These are phyloP conservation scores for Tylopilus balloui DNA, from an alignment of 768 basidiomycete genomes.

Conservation along the genomic window DNA sequence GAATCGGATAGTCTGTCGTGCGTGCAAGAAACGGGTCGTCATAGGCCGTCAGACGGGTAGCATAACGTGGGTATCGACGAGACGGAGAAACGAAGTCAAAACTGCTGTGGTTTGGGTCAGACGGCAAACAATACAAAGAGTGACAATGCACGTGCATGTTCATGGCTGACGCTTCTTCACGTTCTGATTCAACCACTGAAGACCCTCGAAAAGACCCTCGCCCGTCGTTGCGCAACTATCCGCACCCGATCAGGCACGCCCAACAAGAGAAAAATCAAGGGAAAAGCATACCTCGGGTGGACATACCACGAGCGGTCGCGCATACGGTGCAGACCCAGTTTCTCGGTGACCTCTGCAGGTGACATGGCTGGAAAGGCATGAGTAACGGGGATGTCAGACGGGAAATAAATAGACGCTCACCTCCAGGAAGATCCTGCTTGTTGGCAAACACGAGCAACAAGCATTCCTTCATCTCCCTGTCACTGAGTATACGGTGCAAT, in stretches of 20 bases:
- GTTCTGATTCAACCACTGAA: slow-evolving; percentile 96
- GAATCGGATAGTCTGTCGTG: slow-evolving; percentile 35
- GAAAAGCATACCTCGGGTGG: slow-evolving; percentile 77
- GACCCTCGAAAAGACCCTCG: slow-evolving; percentile 94
- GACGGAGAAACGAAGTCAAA: slow-evolving; percentile 13
- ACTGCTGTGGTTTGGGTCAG: slow-evolving; percentile 23
- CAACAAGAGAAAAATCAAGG: background rate
- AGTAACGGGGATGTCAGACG: background rate
- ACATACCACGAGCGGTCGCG: slow-evolving; percentile 98
- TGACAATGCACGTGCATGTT: slow-evolving; percentile 24
- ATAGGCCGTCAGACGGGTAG: slow-evolving; percentile 34
- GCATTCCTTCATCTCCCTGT: slow-evolving; percentile 98
- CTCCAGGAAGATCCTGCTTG: slow-evolving; percentile 97
- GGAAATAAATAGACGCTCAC: slow-evolving; percentile 42
- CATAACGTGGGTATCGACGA: slow-evolving; percentile 33
- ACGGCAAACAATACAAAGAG: slow-evolving; percentile 19
- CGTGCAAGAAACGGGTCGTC: slow-evolving; percentile 31
- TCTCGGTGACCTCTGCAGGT: slow-evolving; percentile 98
- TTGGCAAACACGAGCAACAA: slow-evolving; percentile 97
- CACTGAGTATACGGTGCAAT: slow-evolving; percentile 91
- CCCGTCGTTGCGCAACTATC: slow-evolving; percentile 91
- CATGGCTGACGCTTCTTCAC: slow-evolving; percentile 88
- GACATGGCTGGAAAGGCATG: slow-evolving; percentile 70
- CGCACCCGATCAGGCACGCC: background rate
- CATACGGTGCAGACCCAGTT: slow-evolving; percentile 92